Percentiles rank a stretch among this genome's conserved stretches.
These are phyloP conservation scores for Cryphonectria parasitica DNA, from an alignment of 2,329 filamentous ascomycete genomes.

Conservation along the genomic window DNA sequence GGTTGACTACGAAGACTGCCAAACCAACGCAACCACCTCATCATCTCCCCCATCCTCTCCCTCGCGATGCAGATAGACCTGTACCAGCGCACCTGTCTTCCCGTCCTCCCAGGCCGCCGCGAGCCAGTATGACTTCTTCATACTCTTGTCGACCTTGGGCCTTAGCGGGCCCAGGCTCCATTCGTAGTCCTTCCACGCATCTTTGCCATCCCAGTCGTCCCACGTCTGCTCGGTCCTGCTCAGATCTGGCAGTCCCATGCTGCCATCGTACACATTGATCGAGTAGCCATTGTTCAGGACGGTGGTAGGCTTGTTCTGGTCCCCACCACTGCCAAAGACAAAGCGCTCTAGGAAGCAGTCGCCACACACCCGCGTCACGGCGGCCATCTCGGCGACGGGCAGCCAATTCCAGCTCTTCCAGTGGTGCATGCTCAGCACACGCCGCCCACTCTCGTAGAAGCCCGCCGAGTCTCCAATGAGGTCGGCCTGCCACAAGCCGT, in stretches of 20 bases:
- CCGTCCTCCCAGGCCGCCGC: conserved; percentile 45
- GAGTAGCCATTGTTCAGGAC: conserved; percentile 64
- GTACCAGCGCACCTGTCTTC: conserved; percentile 47
- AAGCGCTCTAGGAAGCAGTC: conserved; percentile 62
- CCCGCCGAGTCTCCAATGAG: conserved; percentile 57
- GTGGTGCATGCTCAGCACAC: conserved; percentile 62
- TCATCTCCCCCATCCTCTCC: conserved; percentile 45
- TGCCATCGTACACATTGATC: conserved; percentile 50
- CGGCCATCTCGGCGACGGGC: conserved; percentile 54
- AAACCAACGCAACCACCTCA: conserved; percentile 53
- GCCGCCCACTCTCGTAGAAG: conserved; percentile 61
- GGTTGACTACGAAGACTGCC: conserved; percentile 35
- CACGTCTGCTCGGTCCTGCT: conserved; percentile 34
- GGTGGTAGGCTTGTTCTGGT: conserved; percentile 29
- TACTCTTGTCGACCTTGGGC: conserved; percentile 36
- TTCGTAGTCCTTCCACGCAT: conserved; percentile 49
- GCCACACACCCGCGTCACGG: conserved; percentile 55
- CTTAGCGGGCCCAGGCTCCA: conserved; percentile 58
- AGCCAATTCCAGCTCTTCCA: conserved; percentile 64
- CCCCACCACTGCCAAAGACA: conserved; percentile 44
- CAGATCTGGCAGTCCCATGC: conserved; percentile 41
- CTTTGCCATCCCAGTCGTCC: conserved; percentile 57
- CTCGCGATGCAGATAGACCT: conserved; percentile 56
- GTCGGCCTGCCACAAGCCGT: conserved; percentile 61
- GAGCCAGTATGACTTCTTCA: conserved; percentile 57